These are phyloP conservation scores for Pythium utonaiense DNA, from an alignment of 352 stramenopile species.

Conservation along the genomic window DNA sequence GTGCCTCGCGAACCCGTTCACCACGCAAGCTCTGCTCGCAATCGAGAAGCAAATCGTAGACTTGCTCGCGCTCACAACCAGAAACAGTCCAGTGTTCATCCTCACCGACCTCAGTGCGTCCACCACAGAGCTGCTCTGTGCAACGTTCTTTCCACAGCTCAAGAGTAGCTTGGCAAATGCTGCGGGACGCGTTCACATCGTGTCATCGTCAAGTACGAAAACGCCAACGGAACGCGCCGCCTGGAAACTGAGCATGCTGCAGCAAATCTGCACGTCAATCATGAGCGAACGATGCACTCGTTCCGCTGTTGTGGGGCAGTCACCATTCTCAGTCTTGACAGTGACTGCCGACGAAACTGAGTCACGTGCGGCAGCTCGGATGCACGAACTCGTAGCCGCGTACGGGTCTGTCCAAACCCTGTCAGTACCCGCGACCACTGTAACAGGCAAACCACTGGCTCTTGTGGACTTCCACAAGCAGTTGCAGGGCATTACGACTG, in stretches of 20 bases:
- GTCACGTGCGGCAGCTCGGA: neutral
- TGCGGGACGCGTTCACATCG: constrained; percentile 5
- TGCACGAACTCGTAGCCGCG: constrained; percentile 14
- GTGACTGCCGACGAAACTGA: constrained; percentile 19
- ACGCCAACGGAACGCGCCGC: neutral
- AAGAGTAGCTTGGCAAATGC: constrained; percentile 10
- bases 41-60: constrained; percentile 25
- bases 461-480: constrained; percentile 26
- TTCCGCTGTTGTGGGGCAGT: neutral
- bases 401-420: constrained; percentile 13
- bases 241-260: constrained; percentile 11
- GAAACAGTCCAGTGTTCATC: constrained; percentile 17
- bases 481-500: neutral
- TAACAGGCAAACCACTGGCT: constrained; percentile 9
- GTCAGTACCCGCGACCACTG: constrained; percentile 1
- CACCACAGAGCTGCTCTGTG: constrained; percentile 10
- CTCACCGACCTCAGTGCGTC: constrained; percentile 2
- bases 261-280: constrained; percentile 16
- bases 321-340: constrained; percentile 11
- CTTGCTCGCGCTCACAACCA: constrained; percentile 6
- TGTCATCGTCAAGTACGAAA: neutral
- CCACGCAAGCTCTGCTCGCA: constrained; percentile 7
- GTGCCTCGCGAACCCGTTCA: constrained; percentile 22
- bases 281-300: neutral
- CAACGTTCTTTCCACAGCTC: constrained; percentile 21